phyloP scores from a whole-genome alignment of 1,139 yeast species.

The Scheffersomyces illinoinensis region DNA sequence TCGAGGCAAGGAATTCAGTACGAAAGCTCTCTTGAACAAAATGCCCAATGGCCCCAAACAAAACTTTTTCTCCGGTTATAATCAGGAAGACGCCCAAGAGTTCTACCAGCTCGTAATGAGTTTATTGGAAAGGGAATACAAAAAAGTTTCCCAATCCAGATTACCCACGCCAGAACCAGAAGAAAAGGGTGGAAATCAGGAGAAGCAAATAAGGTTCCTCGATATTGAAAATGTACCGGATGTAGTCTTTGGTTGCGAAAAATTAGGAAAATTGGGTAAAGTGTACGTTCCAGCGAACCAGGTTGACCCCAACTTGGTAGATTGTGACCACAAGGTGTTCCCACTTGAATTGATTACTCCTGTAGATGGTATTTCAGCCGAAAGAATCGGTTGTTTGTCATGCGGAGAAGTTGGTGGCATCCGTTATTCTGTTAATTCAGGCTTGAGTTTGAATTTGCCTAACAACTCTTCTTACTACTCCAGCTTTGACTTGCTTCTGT shows the following conservation, averaged over 20 bases:
- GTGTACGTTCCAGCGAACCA: constrained; percentile 73
- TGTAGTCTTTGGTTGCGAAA: constrained; percentile 47
- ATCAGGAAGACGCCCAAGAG: constrained; percentile 95
- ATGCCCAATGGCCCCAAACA: constrained; percentile 82
- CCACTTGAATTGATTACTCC: constrained; percentile 74
- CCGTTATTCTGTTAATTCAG: constrained; percentile 77
- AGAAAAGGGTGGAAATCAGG: background rate
- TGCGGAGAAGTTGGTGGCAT: constrained; percentile 96
- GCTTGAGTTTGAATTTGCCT: constrained; percentile 72
- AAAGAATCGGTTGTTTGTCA: constrained; percentile 80
- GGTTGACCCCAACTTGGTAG: constrained; percentile 63
- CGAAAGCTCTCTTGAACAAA: constrained; percentile 61
- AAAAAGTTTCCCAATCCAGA: constrained; percentile 16
- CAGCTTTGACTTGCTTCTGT: constrained; percentile 50
- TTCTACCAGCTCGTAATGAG: constrained; percentile 80
- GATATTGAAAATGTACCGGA: constrained; percentile 21
- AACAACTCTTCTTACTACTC: constrained; percentile 34
- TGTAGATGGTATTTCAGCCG: constrained; percentile 84
- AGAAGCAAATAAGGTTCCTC: constrained; percentile 18
- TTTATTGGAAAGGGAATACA: constrained; percentile 68
- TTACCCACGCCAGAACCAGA: constrained; percentile 2
- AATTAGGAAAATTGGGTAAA: constrained; percentile 57
- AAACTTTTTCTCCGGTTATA: constrained; percentile 75
- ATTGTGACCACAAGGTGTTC: constrained; percentile 39
- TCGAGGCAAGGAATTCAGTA: constrained; percentile 61